Evolutionary conservation across 495 filamentous ascomycete genomes (phyloP), one percentile per base, ranked within the genome.

Genomic region (Staphylotrichum tortipilum): DNA sequence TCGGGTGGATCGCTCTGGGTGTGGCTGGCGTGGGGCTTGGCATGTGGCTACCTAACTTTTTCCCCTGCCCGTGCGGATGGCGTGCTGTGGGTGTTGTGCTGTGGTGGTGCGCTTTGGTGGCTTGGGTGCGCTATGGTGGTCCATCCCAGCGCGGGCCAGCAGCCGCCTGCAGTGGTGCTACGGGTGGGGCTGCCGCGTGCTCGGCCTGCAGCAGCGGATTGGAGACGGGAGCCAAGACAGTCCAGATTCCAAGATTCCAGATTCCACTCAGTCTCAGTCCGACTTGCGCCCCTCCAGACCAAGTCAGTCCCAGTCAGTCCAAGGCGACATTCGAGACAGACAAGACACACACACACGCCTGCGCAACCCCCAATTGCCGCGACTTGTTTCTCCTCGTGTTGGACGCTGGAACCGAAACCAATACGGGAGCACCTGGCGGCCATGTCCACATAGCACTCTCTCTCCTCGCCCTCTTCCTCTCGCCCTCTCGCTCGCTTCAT

Each of bases 201-300:
- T 17, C 29, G 8, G 44, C 35, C 47, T 51, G 47, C 11, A 34
- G 19, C 29, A 47, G 40, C 18, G 45, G 38, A 52, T 44, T 55
- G 47, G 53, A 28, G 38, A 19, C 43, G n/a, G n/a, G n/a, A n/a
- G 53, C 53, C 48, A 56, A 56, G 53, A 47, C 37, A 55, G 47
- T 17, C n/a, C n/a, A n/a, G n/a, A n/a, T n/a, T n/a, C n/a, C n/a
- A n/a, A n/a, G n/a, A n/a, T n/a, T n/a, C n/a, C n/a, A n/a, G n/a
- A n/a, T n/a, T n/a, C n/a, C n/a, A n/a, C n/a, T n/a, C n/a, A n/a
- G n/a, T n/a, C n/a, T n/a, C n/a, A n/a, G n/a, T n/a, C n/a, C n/a
- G n/a, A n/a, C 21, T 11, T 22, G 26, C 41, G 28, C 40, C 40
- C 41, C 41, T 44, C 41, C 41, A 14, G 33, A 22, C 10, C 38